A percentile compares a stretch with the other conserved stretches of the same genome.
Evolutionary conservation across 1,284 basidiomycete genomes (phyloP).

Genomic region (Heterobasidion parviporum): DNA sequence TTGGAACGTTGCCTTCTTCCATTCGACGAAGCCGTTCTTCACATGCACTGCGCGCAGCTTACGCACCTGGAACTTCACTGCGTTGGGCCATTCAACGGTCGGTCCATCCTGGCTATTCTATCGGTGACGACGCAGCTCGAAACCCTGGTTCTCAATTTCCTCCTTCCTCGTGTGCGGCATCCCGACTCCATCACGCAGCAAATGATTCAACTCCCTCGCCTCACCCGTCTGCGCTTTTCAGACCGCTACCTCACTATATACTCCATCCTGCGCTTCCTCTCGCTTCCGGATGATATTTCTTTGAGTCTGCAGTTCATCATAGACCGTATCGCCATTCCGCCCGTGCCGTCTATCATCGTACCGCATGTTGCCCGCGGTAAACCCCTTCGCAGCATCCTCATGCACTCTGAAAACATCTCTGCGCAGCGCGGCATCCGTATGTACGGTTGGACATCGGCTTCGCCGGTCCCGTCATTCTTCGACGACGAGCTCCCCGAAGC

Average conservation of each 20-base stretch:
- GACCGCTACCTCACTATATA: conserved; percentile 8
- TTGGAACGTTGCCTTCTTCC: conserved; percentile 8
- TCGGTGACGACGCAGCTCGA: conserved; percentile 6
- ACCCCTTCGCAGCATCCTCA: conserved; percentile 11
- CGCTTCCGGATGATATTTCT: conserved; percentile 4
- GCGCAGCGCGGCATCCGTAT: conserved; percentile 9
- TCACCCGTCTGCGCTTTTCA: conserved; percentile 6
- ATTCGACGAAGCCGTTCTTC: neutral
- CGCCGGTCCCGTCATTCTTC: conserved; percentile 9
- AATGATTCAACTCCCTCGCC: conserved; percentile 5
- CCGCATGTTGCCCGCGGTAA: conserved; percentile 6
- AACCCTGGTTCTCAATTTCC: conserved; percentile 6
- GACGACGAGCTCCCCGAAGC: conserved; percentile 6
- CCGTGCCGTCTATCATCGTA: conserved; percentile 7
- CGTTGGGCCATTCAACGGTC: conserved; percentile 5
- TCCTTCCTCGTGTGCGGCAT: conserved; percentile 3
- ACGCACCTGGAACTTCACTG: conserved; percentile 9
- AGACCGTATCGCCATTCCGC: conserved; percentile 3
- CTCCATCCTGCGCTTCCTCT: conserved; percentile 8
- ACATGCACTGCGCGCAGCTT: conserved; percentile 7
- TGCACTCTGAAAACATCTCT: conserved; percentile 6
- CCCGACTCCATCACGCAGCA: neutral
- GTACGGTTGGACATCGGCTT: conserved; percentile 5
- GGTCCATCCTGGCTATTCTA: conserved; percentile 6
- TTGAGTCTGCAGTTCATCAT: conserved; percentile 7